Evolutionary conservation across 805 yeast genomes (phyloP).

Genomic region (Zygoascus flipseniorum): DNA sequence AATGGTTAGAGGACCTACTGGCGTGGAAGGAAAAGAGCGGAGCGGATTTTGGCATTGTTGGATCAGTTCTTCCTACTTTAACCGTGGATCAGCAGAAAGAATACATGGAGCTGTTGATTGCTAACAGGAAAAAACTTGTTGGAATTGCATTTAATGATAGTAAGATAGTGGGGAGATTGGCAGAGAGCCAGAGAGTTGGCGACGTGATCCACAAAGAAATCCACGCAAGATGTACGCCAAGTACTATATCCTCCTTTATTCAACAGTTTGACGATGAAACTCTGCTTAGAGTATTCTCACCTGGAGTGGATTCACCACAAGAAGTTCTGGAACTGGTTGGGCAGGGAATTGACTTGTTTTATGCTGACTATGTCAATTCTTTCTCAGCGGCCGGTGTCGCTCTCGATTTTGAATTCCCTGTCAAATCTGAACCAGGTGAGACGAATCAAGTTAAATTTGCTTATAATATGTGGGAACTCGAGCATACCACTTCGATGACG

Average conservation of each 20-base stretch:
- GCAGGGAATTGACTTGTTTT: conserved; percentile 30
- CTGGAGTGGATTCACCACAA: conserved; percentile 27
- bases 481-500: conserved; percentile 25
- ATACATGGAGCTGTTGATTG: conserved; percentile 13
- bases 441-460: conserved; percentile 8
- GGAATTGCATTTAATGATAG: conserved; percentile 8
- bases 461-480: conserved; percentile 26
- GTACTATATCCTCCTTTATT: neutral
- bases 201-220: conserved; percentile 4
- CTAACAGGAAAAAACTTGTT: conserved; percentile 6
- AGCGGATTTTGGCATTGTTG: conserved; percentile 18
- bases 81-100: conserved; percentile 14
- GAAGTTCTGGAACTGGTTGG: conserved; percentile 23
- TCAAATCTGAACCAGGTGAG: conserved; percentile 8
- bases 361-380: conserved; percentile 23
- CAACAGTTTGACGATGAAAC: neutral
- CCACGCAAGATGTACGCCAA: neutral
- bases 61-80: conserved; percentile 27
- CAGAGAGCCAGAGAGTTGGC: conserved; percentile 3
- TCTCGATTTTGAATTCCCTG: conserved; percentile 24
- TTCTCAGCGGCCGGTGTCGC: conserved; percentile 34
- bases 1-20: conserved; percentile 25
- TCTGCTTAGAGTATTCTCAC: conserved; percentile 11
- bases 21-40: neutral
- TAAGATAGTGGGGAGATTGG: conserved; percentile 5